Evolutionary conservation across 2,329 filamentous ascomycete genomes (phyloP).

Genomic region (Amphichorda felina): DNA sequence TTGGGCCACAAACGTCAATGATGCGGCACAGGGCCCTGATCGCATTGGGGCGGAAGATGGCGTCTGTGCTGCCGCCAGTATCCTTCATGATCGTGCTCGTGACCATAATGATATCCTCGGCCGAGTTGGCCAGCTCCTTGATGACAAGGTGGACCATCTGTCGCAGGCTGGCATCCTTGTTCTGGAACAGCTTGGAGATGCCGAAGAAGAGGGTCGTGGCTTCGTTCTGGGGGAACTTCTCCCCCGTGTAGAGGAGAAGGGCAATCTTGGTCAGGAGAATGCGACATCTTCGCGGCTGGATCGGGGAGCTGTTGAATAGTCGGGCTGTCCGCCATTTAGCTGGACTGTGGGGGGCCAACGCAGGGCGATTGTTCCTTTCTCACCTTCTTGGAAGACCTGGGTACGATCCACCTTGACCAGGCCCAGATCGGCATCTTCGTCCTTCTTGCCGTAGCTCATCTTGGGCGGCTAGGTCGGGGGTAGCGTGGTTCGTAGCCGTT

Average conservation of each 20-base stretch:
- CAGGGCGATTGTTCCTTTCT: slow-evolving; percentile 7
- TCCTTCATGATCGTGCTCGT: slow-evolving; percentile 99
- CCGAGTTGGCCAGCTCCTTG: slow-evolving; percentile 91
- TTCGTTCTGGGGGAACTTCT: slow-evolving; percentile 94
- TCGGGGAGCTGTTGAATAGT: slow-evolving; percentile 94
- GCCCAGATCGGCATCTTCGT: slow-evolving; percentile 89
- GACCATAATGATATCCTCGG: slow-evolving; percentile 99
- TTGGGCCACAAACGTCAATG: slow-evolving; percentile 61
- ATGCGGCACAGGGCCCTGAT: slow-evolving; percentile 93
- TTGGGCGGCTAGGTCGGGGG: slow-evolving; percentile 29
- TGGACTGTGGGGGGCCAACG: slow-evolving; percentile 8
- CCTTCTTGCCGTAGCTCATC: slow-evolving; percentile 98
- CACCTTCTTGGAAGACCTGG: slow-evolving; percentile 97
- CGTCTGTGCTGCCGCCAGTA: slow-evolving; percentile 87
- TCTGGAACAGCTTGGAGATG: slow-evolving; percentile 95
- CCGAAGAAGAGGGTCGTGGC: slow-evolving; percentile 97
- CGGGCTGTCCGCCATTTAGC: slow-evolving; percentile 50
- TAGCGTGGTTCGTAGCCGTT: slow-evolving; percentile 18
- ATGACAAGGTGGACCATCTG: slow-evolving; percentile 98
- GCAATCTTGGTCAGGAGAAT: slow-evolving; percentile 96
- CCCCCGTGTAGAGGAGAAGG: slow-evolving; percentile 89
- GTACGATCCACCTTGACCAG: slow-evolving; percentile 97
- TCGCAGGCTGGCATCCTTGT: slow-evolving; percentile 93
- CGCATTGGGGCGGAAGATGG: slow-evolving; percentile 88
- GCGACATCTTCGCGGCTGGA: slow-evolving; percentile 94